Conservation (phyloP, 2,329 filamentous ascomycete genomes). For the Colletotrichum caudatum region DNA sequence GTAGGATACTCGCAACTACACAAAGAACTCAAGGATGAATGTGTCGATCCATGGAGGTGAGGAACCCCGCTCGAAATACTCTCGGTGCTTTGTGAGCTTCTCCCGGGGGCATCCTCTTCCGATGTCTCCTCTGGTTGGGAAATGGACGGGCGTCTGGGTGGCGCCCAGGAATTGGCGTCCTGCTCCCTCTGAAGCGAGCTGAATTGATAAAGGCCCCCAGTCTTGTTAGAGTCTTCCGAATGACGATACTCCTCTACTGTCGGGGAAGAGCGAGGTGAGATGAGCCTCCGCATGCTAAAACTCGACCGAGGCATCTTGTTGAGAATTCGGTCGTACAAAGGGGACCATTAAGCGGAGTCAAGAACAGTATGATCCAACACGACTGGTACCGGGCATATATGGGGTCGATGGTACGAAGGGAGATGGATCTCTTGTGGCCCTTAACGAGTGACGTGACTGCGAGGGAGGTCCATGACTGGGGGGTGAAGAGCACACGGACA, state of each 20-base stretch:
- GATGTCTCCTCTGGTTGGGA: constrained; percentile 15
- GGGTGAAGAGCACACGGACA: constrained; percentile 3
- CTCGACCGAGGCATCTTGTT: constrained; percentile 57
- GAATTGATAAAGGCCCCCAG: constrained; percentile 41
- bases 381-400: constrained; percentile 46
- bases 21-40: constrained; percentile 60
- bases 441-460: constrained; percentile 24
- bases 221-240: constrained; percentile 23
- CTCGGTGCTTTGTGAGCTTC: constrained; percentile 54
- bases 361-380: constrained; percentile 31
- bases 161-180: constrained; percentile 29
- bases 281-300: constrained; percentile 59
- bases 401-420: constrained; percentile 33
- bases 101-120: constrained; percentile 51
- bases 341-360: constrained; percentile 42
- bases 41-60: constrained; percentile 53
- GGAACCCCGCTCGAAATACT: constrained; percentile 54
- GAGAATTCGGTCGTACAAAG: constrained; percentile 34
- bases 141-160: constrained; percentile 4
- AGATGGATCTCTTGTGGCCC: constrained; percentile 6
- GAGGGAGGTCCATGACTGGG: constrained; percentile 13
- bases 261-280: constrained; percentile 50
- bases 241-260: constrained; percentile 28
- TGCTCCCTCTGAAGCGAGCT: constrained; percentile 36
- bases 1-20: constrained; percentile 56